Evolutionary conservation across 805 yeast species (phyloP).

Genomic region (Geotrichum ghanense): DNA sequence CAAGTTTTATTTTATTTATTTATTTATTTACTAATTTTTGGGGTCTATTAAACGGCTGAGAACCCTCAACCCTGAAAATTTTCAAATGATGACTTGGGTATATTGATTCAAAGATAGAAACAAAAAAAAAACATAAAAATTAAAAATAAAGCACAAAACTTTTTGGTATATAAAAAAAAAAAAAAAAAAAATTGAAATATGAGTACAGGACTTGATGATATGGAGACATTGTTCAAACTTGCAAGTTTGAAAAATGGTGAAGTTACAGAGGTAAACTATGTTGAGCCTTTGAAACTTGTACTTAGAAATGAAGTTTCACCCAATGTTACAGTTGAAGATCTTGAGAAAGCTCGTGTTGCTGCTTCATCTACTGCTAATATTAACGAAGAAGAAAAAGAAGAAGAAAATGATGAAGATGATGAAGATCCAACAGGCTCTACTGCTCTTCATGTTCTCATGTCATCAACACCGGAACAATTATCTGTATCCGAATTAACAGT

Average conservation of each 20-base stretch:
- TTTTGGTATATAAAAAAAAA: too few relatives aligned
- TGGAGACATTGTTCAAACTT: slow-evolving; percentile 9
- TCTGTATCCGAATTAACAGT: slow-evolving; percentile 32
- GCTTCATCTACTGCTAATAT: slow-evolving; percentile 24
- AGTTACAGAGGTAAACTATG: slow-evolving; percentile 8
- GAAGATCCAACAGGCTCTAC: slow-evolving; percentile 43
- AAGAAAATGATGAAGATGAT: slow-evolving; percentile 4
- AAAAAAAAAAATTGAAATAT: too few relatives aligned
- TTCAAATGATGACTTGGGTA: too few relatives aligned
- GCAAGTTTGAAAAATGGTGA: slow-evolving; percentile 12
- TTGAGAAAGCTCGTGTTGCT: slow-evolving; percentile 39
- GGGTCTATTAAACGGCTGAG: too few relatives aligned
- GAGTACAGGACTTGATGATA: too few relatives aligned
- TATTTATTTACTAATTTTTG: too few relatives aligned
- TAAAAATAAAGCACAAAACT: too few relatives aligned
- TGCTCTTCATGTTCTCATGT: slow-evolving; percentile 62
- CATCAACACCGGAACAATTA: slow-evolving; percentile 34
- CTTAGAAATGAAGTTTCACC: slow-evolving; percentile 65
- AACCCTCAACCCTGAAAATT: too few relatives aligned
- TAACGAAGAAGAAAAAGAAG: slow-evolving; percentile 23
- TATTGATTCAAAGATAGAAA: too few relatives aligned
- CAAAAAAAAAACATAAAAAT: too few relatives aligned
- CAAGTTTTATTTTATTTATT: too few relatives aligned
- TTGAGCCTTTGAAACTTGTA: slow-evolving; percentile 29
- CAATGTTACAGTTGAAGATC: slow-evolving; percentile 74